Evolutionary conservation across 768 basidiomycete species (phyloP), one percentile per base, ranked within the genome.

Genomic region (Rhodotorula babjevae): DNA sequence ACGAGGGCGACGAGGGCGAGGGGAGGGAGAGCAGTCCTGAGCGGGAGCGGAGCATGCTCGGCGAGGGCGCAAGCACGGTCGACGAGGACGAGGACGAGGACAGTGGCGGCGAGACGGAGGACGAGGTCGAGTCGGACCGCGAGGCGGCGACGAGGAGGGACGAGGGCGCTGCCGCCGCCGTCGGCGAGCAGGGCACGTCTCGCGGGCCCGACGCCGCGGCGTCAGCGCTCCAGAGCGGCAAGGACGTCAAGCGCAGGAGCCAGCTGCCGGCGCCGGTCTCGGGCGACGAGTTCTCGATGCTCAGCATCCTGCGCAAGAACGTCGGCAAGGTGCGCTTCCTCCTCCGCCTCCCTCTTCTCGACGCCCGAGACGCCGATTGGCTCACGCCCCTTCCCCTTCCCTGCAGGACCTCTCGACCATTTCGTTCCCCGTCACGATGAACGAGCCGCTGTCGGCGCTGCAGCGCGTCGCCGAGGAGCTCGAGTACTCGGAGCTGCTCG

Each of bases 391-490:
- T 25, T 25, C 23, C 6, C 3, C 25, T 2, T 27, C 2, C 50
- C 19, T 1, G 23, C 61, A 95, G 84, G 94, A 98, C 80, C 83
- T 97, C 80, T 95, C 92, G 53, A 93, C 85, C 84, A 95, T 98
- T 69, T 91, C 89, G 76, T 93, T 96, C 80, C 93, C 93, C 0
- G 93, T 96, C 27, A 68, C 71, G 27, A 69, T 65, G 90, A 94
- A 93, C 80, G 79, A 78, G 59, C 77, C 79, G 2, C 94, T 94
- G 65, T 93, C 91, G 79, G 95, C 94, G 90, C 80, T 98, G 69
- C 92, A 98, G 83, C 84, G 93, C 60, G 95, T 96, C 84, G 90
- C 93, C 27, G 95, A 98, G 82, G 94, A 96, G 81, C 93, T 62
- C 59, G 76, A 73, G 50, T 67, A 64, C 61, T 56, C 67, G 15